A percentile compares a stretch with the other conserved stretches of the same genome.
Evolutionary conservation across 2,329 filamentous ascomycete species (phyloP).

Genomic region (Fusarium sp.): DNA sequence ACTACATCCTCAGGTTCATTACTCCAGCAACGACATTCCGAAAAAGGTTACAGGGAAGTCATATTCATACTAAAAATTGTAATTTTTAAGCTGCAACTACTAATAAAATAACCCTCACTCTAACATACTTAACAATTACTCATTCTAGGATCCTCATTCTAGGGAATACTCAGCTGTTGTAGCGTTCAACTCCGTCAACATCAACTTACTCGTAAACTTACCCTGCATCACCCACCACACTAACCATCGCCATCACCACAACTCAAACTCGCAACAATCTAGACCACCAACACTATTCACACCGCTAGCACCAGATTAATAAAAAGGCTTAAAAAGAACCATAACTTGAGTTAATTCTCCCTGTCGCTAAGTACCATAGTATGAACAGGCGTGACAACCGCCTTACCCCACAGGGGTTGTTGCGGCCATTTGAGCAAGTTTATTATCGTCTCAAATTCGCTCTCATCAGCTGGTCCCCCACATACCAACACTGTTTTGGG

Average conservation of each 20-base stretch:
- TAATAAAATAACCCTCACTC: too few relatives aligned
- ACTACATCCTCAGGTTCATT: too few relatives aligned
- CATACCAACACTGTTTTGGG: constrained; percentile 9
- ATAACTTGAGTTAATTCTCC: background rate
- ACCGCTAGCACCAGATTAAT: background rate
- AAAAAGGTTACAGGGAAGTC: too few relatives aligned
- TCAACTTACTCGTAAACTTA: background rate
- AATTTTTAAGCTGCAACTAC: too few relatives aligned
- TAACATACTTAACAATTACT: too few relatives aligned
- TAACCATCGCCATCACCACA: background rate
- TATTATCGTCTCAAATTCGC: constrained; percentile 45
- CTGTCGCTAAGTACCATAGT: background rate
- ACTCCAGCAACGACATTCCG: too few relatives aligned
- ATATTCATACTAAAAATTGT: too few relatives aligned
- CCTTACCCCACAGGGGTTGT: constrained; percentile 28
- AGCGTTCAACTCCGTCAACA: background rate
- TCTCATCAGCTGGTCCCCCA: constrained; percentile 34
- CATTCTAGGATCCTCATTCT: too few relatives aligned
- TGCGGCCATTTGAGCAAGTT: constrained; percentile 61
- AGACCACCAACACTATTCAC: background rate
- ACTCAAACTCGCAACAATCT: background rate
- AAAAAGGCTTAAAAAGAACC: background rate
- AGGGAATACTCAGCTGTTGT: background rate
- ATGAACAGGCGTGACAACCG: background rate
- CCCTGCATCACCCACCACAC: constrained; percentile 18